Conservation (phyloP, 495 filamentous ascomycete species). For the Schizothecium vesticola region DNA sequence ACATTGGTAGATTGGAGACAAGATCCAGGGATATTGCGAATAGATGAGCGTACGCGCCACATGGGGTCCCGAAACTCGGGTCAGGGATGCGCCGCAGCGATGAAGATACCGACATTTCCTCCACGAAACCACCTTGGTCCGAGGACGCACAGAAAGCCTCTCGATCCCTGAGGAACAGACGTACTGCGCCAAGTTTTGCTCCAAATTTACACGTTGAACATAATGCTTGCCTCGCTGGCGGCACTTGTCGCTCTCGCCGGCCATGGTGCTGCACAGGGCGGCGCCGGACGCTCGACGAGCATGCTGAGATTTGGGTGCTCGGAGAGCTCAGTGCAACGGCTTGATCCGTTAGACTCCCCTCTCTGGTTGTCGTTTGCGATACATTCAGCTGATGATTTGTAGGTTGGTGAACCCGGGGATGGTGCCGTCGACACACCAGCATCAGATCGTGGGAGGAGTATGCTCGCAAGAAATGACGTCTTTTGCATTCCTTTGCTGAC, state of each 20-base stretch:
- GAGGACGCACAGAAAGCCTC: neutral
- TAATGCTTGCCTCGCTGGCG: neutral
- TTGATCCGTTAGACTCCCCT: neutral
- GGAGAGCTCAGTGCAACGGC: neutral
- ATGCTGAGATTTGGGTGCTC: neutral
- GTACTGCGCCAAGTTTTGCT: neutral
- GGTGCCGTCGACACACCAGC: neutral
- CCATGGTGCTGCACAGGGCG: neutral
- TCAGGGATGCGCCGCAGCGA: neutral
- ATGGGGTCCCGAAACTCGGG: neutral
- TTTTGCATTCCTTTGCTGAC: neutral
- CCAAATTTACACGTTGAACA: neutral
- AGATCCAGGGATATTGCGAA: neutral
- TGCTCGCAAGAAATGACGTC: neutral
- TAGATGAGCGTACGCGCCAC: neutral
- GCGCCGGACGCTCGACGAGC: neutral
- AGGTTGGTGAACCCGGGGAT: neutral
- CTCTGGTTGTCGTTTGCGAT: neutral
- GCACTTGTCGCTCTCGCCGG: neutral
- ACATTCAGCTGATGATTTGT: neutral
- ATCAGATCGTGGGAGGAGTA: slow-evolving; percentile 1
- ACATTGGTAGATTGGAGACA: neutral
- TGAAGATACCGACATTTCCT: neutral
- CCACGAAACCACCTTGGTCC: neutral
- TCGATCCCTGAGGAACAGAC: neutral